A percentile compares a stretch with the other conserved stretches of the same genome.
phyloP scores from a whole-genome alignment of 495 filamentous ascomycete genomes.

The Hypoxylon lienhwacheense region DNA sequence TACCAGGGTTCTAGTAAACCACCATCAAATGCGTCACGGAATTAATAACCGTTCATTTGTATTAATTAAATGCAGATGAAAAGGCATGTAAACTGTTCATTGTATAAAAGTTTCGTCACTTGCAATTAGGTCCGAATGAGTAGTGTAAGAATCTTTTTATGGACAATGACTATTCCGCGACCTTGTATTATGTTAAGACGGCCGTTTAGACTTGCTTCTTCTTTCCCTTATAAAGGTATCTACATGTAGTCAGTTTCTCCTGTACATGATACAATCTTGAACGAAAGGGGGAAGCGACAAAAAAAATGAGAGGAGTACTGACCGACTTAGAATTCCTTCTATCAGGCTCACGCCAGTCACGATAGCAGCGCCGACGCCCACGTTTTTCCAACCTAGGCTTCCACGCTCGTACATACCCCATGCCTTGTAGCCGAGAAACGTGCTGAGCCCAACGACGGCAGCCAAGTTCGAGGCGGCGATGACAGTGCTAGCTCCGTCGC shows the following conservation, averaged over 20 bases:
- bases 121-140: too few species aligned
- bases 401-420: slow-evolving; percentile 60
- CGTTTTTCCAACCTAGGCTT: slow-evolving; percentile 70
- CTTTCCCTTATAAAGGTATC: slow-evolving; percentile 47
- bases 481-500: slow-evolving; percentile 41
- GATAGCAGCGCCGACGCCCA: slow-evolving; percentile 64
- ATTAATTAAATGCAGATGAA: too few species aligned
- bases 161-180: too few species aligned
- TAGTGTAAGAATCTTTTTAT: too few species aligned
- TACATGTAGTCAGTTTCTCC: slow-evolving; percentile 15
- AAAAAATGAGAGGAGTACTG: slow-evolving; percentile 7
- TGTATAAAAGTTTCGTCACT: too few species aligned
- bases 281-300: neutral
- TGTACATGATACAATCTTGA: neutral
- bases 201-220: slow-evolving; percentile 43
- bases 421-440: slow-evolving; percentile 51
- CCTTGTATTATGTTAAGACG: too few species aligned
- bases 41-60: too few species aligned
- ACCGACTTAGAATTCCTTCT: slow-evolving; percentile 48
- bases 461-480: slow-evolving; percentile 45
- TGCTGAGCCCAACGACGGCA: slow-evolving; percentile 49
- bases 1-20: too few species aligned
- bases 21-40: too few species aligned
- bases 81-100: too few species aligned
- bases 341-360: slow-evolving; percentile 44